Base-by-base conservation (phyloP, 371 early-diverging fungal genomes). In the Mortierella sp. region DNA sequence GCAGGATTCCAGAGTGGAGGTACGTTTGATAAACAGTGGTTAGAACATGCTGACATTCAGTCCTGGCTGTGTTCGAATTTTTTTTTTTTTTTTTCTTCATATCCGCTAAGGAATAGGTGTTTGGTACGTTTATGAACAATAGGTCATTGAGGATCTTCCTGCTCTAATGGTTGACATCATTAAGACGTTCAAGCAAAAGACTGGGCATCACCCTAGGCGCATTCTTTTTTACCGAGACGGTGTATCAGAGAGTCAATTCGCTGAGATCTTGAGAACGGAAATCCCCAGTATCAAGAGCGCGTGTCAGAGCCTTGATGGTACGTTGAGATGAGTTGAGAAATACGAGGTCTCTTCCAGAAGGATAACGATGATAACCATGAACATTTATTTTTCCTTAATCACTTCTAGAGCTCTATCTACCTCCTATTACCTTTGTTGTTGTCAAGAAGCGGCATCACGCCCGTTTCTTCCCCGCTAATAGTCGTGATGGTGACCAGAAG, bases 211-310 rank as follows among this genome's bases (percentile, higher is more conserved):
- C 16, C 91, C 89, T 1, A 21, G 75, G 58, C 77, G 86, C 7
- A 85, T 94, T 52, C 56, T 94, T n/a, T 88, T 92, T 52, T 94
- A 89, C 75, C 85, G 94, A 18, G 92, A 92, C 64, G 94, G 94
- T n/a, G 90, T 93, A 1, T 84, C 86, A 7, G 89, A 90, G 23
- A 83, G 88, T 15, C 89, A 89, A 74, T 90, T 93, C 55, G 58
- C 82, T 12, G 85, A 85, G 28, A 87, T 93, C 5, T 60, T 81
- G 48, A 56, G 75, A 23, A 76, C 75, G 4, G 93, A 94, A 69
- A 75, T 90, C 14, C 56, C 66, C 9, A 68, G 82, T 9, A 73
- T 88, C 29, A 79, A 79, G 58, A 64, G 58, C 21, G 82, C 83
- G n/a, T 82, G 82, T 69, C 19, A 58, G 43, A 25, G 62, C 48